phyloP scores from a whole-genome alignment of 208 protist species.

The Acanthamoeba lugdunensis region DNA sequence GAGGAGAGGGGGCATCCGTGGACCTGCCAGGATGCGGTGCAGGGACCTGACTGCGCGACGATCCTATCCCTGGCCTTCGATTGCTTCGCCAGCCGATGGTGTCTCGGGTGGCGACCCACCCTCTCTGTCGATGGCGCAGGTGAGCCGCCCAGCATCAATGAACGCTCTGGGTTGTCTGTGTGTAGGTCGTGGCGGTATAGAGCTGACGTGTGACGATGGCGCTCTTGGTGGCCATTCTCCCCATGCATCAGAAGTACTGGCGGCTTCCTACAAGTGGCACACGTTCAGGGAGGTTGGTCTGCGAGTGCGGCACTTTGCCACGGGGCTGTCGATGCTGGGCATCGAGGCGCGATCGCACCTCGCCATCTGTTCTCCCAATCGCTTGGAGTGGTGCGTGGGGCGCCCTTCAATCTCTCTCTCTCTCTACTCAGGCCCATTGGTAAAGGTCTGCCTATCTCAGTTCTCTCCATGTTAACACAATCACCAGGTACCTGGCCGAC shows the following conservation, averaged over 20 bases:
- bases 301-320: background rate
- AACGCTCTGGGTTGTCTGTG: background rate
- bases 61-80: background rate
- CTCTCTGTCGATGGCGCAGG: background rate
- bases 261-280: background rate
- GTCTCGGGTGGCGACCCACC: background rate
- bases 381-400: constrained; percentile 27
- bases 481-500: background rate
- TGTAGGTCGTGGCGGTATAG: background rate
- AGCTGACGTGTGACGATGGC: too few relatives aligned
- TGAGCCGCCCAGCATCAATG: background rate
- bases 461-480: background rate
- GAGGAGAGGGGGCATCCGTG: constrained; percentile 9
- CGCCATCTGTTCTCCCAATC: constrained; percentile 25
- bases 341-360: background rate
- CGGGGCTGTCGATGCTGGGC: background rate
- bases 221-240: too few relatives aligned
- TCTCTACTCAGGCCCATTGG: too few relatives aligned
- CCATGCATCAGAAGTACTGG: background rate
- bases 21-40: background rate
- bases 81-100: background rate
- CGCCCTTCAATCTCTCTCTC: too few relatives aligned
- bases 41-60: constrained; percentile 3
- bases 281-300: background rate
- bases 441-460: too few relatives aligned